Evolutionary conservation across 495 filamentous ascomycete genomes (phyloP).

Genomic region (Rhypophila decipiens): DNA sequence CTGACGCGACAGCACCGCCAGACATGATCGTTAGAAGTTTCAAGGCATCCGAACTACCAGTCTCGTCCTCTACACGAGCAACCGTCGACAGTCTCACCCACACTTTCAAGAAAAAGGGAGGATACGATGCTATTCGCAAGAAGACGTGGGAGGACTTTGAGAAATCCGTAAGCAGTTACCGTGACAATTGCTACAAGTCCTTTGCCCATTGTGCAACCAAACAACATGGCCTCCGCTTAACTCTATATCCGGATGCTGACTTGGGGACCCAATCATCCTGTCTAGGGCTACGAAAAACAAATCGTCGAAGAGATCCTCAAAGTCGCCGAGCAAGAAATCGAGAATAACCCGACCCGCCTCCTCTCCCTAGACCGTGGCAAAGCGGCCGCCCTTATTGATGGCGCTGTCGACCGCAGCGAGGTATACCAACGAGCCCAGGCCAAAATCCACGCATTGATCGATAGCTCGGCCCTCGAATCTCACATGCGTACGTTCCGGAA

Average conservation of each 20-base stretch:
- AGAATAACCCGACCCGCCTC: slow-evolving; percentile 64
- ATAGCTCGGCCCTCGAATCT: slow-evolving; percentile 57
- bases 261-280: not conserved
- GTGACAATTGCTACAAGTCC: too few species aligned
- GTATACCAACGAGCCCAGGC: slow-evolving; percentile 70
- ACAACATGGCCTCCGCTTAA: not conserved
- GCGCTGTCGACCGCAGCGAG: slow-evolving; percentile 73
- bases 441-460: slow-evolving; percentile 61
- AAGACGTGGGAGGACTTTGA: slow-evolving; percentile 75
- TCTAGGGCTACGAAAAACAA: slow-evolving; percentile 58
- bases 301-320: slow-evolving; percentile 62
- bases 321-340: slow-evolving; percentile 73
- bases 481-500: slow-evolving; percentile 63
- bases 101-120: slow-evolving; percentile 85
- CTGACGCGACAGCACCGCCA: too few species aligned
- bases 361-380: slow-evolving; percentile 73
- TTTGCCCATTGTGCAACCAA: slow-evolving; percentile 7
- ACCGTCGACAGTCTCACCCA: slow-evolving; percentile 74
- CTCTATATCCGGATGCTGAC: too few species aligned
- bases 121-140: slow-evolving; percentile 79
- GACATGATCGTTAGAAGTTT: slow-evolving; percentile 53
- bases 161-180: slow-evolving; percentile 52
- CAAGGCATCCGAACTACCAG: slow-evolving; percentile 77
- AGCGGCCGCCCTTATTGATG: slow-evolving; percentile 78
- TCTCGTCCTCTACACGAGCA: slow-evolving; percentile 61